phyloP scores from a whole-genome alignment of 2,329 filamentous ascomycete genomes.

The Zasmidium cellare region DNA sequence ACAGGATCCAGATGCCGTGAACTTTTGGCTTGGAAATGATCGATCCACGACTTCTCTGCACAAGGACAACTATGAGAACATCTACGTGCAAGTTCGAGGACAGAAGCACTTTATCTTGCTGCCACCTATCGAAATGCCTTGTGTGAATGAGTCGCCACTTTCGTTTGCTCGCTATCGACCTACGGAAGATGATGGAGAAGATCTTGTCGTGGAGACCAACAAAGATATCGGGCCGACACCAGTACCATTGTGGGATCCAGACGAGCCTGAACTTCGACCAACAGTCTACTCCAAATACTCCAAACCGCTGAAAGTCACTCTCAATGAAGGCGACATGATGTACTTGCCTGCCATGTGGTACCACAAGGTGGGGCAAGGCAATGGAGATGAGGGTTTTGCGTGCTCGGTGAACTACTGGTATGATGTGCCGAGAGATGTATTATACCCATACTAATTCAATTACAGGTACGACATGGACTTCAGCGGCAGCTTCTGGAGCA shows the following conservation, averaged over 20 bases:
- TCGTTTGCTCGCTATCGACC: constrained; percentile 59
- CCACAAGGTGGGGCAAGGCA: constrained; percentile 76
- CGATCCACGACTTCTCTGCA: constrained; percentile 70
- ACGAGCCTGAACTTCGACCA: constrained; percentile 50
- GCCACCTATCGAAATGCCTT: constrained; percentile 68
- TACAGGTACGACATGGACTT: constrained; percentile 84
- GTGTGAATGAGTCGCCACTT: constrained; percentile 65
- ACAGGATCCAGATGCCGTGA: constrained; percentile 69
- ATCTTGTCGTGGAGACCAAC: constrained; percentile 36
- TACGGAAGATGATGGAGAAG: constrained; percentile 22
- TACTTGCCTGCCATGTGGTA: constrained; percentile 84
- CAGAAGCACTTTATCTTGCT: constrained; percentile 73
- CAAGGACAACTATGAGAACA: constrained; percentile 82
- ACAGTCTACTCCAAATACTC: constrained; percentile 63
- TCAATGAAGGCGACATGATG: constrained; percentile 74
- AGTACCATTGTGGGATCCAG: constrained; percentile 75
- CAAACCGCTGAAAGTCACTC: constrained; percentile 64
- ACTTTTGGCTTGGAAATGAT: constrained; percentile 79
- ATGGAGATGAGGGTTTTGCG: constrained; percentile 68
- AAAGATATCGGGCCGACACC: constrained; percentile 54
- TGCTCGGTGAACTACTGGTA: constrained; percentile 79
- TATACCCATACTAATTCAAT: constrained; percentile 37
- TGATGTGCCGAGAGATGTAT: constrained; percentile 29
- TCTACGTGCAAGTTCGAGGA: constrained; percentile 75
- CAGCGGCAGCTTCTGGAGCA: constrained; percentile 65